Evolutionary conservation across 306 rosid species (phyloP).

Genomic region (Prinsepia uniflora): DNA sequence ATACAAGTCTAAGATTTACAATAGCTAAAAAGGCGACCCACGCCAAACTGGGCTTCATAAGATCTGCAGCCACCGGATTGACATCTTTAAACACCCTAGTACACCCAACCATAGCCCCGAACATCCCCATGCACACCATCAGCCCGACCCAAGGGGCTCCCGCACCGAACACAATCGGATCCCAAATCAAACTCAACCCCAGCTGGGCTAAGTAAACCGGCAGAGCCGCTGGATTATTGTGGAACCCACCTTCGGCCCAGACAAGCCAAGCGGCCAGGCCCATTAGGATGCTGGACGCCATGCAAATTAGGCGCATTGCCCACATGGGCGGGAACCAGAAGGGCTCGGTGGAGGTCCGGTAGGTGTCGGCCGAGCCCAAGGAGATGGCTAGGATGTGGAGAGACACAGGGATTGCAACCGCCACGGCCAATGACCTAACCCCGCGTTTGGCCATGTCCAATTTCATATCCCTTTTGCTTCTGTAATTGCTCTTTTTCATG

Average conservation of each 20-base stretch:
- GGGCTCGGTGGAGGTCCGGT: slow-evolving; percentile 22
- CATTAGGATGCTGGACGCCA: slow-evolving; percentile 50
- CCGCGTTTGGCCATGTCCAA: slow-evolving; percentile 72
- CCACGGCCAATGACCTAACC: slow-evolving; percentile 48
- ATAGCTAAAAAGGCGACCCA: slow-evolving; percentile 50
- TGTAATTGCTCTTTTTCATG: background rate
- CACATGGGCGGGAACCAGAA: slow-evolving; percentile 70
- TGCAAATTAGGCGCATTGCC: slow-evolving; percentile 41
- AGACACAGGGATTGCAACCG: slow-evolving; percentile 43
- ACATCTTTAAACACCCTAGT: slow-evolving; percentile 31
- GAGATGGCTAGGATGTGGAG: slow-evolving; percentile 37
- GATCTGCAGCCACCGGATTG: slow-evolving; percentile 34
- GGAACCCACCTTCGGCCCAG: slow-evolving; percentile 82
- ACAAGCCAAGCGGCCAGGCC: slow-evolving; percentile 71
- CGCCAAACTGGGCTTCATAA: slow-evolving; percentile 55
- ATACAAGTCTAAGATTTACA: slow-evolving; percentile 53
- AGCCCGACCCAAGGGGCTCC: slow-evolving; percentile 42
- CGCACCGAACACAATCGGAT: slow-evolving; percentile 48
- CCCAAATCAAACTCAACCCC: slow-evolving; percentile 43
- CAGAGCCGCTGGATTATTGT: slow-evolving; percentile 35
- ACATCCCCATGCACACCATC: slow-evolving; percentile 31
- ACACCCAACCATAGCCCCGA: slow-evolving; percentile 36
- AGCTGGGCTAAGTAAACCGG: slow-evolving; percentile 47
- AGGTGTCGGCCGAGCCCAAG: slow-evolving; percentile 25
- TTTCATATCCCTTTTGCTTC: slow-evolving; percentile 21